A percentile compares a stretch with the other conserved stretches of the same genome.
These are phyloP conservation scores for Chenopodium formosanum DNA, from an alignment of 148 eudicot species.

Conservation along the genomic window DNA sequence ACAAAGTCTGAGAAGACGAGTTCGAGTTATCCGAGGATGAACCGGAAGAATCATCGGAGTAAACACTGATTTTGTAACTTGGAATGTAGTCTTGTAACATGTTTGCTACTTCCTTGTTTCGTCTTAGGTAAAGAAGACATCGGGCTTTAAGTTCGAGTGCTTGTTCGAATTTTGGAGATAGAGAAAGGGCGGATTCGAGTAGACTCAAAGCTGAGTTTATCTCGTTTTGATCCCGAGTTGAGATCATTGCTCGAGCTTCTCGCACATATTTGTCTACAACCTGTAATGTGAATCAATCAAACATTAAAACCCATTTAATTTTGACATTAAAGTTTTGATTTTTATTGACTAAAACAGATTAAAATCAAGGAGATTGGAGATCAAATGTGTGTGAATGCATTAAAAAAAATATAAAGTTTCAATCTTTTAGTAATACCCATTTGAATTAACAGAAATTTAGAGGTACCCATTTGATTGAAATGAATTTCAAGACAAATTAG, in stretches of 20 bases:
- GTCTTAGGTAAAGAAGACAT: slow-evolving; percentile 56
- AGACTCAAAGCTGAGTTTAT: slow-evolving; percentile 58
- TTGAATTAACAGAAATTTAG: background rate
- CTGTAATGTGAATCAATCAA: slow-evolving; percentile 32
- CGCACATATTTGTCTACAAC: slow-evolving; percentile 70
- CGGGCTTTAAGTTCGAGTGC: slow-evolving; percentile 81
- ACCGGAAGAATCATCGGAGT: slow-evolving; percentile 46
- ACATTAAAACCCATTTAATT: background rate
- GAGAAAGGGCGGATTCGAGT: slow-evolving; percentile 63
- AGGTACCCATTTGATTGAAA: background rate
- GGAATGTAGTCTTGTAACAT: slow-evolving; percentile 92
- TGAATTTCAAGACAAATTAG: background rate
- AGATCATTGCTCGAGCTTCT: slow-evolving; percentile 61
- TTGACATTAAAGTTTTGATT: background rate
- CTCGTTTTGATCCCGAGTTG: slow-evolving; percentile 57
- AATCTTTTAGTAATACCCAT: background rate
- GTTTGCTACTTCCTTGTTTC: slow-evolving; percentile 80
- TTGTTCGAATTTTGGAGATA: slow-evolving; percentile 59
- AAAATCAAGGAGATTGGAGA: background rate
- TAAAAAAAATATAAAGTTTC: background rate
- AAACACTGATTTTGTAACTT: slow-evolving; percentile 51
- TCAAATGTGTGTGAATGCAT: background rate
- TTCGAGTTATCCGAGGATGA: slow-evolving; percentile 59
- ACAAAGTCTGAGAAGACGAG: slow-evolving; percentile 31
- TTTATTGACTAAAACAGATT: too few relatives aligned